A percentile compares a stretch with the other conserved stretches of the same genome.
Evolutionary conservation across 768 basidiomycete species (phyloP).

Genomic region (Auriscalpium orientale): DNA sequence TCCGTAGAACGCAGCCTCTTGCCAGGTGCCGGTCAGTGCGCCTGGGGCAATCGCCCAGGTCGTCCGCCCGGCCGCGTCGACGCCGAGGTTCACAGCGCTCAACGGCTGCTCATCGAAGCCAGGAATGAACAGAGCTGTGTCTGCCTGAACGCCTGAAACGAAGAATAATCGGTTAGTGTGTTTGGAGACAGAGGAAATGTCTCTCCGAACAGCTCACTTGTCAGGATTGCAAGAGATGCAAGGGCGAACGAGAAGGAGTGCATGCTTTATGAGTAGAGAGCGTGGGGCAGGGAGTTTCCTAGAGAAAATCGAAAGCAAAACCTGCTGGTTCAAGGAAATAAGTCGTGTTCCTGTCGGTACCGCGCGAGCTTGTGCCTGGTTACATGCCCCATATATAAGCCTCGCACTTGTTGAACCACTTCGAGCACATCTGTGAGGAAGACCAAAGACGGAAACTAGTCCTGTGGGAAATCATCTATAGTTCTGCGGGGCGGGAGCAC

Average conservation of each 20-base stretch:
- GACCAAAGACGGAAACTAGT: no score
- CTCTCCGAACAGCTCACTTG: background rate
- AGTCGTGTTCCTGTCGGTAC: no score
- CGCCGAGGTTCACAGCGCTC: slow-evolving; percentile 1
- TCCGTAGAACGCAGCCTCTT: background rate
- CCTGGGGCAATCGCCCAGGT: slow-evolving; percentile 5
- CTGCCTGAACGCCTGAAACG: slow-evolving; percentile 1
- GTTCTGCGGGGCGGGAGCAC: no score
- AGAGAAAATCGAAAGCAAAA: no score
- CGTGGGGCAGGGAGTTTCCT: background rate
- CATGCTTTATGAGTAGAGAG: slow-evolving; percentile 4
- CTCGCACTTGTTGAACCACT: no score
- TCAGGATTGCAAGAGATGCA: background rate
- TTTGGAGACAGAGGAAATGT: background rate
- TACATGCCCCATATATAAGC: no score
- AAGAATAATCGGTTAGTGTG: background rate
- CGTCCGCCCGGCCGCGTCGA: slow-evolving; percentile 2
- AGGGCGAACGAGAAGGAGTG: background rate
- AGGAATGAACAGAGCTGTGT: slow-evolving; percentile 3
- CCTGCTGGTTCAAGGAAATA: no score
- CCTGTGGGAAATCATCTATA: no score
- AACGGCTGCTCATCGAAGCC: slow-evolving; percentile 7
- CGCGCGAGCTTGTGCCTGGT: no score
- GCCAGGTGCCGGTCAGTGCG: background rate
- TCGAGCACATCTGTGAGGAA: no score